Percentiles rank a stretch among this genome's conserved stretches.
phyloP scores from a whole-genome alignment of 257 asterid species.

The Lantana camara region DNA sequence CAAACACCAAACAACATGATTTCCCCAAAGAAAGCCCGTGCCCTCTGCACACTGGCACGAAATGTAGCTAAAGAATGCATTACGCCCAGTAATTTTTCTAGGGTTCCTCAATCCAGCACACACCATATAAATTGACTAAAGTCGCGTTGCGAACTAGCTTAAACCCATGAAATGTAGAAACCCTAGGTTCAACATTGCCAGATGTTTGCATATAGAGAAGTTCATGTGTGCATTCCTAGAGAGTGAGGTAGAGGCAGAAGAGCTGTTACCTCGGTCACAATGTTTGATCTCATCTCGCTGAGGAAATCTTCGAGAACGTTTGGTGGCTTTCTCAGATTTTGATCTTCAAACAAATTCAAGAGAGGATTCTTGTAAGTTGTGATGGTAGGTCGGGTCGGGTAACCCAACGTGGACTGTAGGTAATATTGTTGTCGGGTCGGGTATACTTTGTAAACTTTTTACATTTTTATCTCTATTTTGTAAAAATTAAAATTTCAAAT shows the following conservation, averaged over 20 bases:
- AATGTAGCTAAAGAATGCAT: conserved; percentile 18
- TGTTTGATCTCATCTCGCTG: conserved; percentile 70
- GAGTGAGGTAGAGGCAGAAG: conserved; percentile 11
- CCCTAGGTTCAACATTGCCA: conserved; percentile 31
- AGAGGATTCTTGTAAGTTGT: not conserved
- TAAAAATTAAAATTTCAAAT: too few relatives aligned
- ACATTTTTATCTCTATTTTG: too few relatives aligned
- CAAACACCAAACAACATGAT: not conserved
- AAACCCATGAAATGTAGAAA: conserved; percentile 28
- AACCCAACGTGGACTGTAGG: too few relatives aligned
- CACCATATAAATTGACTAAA: not conserved
- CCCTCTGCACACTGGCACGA: not conserved
- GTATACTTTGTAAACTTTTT: too few relatives aligned
- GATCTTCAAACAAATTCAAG: conserved; percentile 19
- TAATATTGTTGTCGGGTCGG: not conserved
- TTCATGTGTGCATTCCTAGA: conserved; percentile 13
- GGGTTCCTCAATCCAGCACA: conserved; percentile 1
- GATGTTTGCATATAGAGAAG: not conserved
- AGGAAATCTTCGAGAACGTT: conserved; percentile 42
- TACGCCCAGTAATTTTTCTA: not conserved
- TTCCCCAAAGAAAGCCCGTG: not conserved
- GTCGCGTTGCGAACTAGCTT: conserved; percentile 21
- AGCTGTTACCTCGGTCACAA: conserved; percentile 76
- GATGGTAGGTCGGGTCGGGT: conserved; percentile 30
- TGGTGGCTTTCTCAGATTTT: conserved; percentile 28